These are phyloP conservation scores for Calonectria henricotiae DNA, from an alignment of 2,329 filamentous ascomycete genomes.

Conservation along the genomic window DNA sequence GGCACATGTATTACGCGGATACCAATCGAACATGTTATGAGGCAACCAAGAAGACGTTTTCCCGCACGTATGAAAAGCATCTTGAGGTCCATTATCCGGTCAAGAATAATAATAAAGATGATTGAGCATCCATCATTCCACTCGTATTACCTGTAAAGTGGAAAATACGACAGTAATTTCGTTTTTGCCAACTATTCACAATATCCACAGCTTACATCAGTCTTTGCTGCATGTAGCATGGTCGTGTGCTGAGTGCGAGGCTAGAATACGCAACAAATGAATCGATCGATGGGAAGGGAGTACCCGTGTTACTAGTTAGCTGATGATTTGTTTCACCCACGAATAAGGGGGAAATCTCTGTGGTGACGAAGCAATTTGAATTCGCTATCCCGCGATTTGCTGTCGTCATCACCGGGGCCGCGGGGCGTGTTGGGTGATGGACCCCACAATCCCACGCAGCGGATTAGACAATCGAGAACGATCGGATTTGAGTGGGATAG, in stretches of 20 bases:
- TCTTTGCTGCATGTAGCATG: background rate
- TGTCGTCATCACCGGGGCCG: constrained; percentile 16
- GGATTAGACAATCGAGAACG: background rate
- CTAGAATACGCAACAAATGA: background rate
- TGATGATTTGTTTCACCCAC: background rate
- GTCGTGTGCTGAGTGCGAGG: background rate
- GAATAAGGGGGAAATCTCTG: background rate
- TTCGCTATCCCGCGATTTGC: constrained; percentile 17
- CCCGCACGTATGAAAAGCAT: too few species aligned
- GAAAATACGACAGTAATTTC: too few species aligned
- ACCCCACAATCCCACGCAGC: constrained; percentile 16
- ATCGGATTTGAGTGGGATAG: constrained; percentile 10
- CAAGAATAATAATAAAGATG: too few species aligned
- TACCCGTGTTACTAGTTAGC: background rate
- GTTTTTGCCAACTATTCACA: too few species aligned
- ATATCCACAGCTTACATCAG: too few species aligned
- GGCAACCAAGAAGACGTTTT: too few species aligned
- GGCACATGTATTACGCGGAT: too few species aligned
- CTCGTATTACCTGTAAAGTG: background rate
- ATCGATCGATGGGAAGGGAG: background rate
- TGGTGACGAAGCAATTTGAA: constrained; percentile 10
- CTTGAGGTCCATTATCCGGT: too few species aligned
- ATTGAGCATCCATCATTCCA: background rate
- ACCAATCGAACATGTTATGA: too few species aligned
- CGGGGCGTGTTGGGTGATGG: background rate